Conservation (phyloP, 352 stramenopile species). For the Globisporangium mamillatum region DNA sequence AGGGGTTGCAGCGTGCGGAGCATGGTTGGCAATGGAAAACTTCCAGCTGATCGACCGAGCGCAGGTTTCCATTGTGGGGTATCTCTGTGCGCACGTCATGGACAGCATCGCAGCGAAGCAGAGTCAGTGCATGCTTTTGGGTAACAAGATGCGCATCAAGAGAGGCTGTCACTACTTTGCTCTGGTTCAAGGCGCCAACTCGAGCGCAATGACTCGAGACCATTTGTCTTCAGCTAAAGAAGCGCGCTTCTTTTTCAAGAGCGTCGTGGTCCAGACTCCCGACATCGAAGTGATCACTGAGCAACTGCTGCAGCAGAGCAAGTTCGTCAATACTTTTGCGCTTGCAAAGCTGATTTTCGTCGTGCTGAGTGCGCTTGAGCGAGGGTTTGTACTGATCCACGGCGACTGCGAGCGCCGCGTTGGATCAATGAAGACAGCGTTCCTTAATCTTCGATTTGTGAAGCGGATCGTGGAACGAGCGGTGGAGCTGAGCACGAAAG, state of each 20-base stretch:
- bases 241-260: conserved; percentile 41
- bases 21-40: conserved; percentile 51
- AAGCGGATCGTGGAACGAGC: conserved; percentile 26
- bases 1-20: conserved; percentile 42
- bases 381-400: conserved; percentile 23
- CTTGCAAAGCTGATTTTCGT: conserved; percentile 37
- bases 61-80: conserved; percentile 25
- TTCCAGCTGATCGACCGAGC: conserved; percentile 26
- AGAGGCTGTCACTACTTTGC: conserved; percentile 43
- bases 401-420: not conserved
- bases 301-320: conserved; percentile 31
- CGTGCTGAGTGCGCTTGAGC: conserved; percentile 27
- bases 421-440: not conserved
- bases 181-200: not conserved
- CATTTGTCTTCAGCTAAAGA: not conserved
- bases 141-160: conserved; percentile 40
- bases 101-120: conserved; percentile 33
- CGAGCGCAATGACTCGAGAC: not conserved
- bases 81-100: conserved; percentile 50
- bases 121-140: conserved; percentile 38
- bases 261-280: conserved; percentile 30
- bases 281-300: conserved; percentile 45
- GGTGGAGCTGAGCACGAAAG: conserved; percentile 21
- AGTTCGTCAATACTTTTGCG: conserved; percentile 31
- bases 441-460: conserved; percentile 19